Percentiles rank a stretch among this genome's conserved stretches.
Conservation (phyloP, 768 basidiomycete genomes). For the Podaxis sp. region DNA sequence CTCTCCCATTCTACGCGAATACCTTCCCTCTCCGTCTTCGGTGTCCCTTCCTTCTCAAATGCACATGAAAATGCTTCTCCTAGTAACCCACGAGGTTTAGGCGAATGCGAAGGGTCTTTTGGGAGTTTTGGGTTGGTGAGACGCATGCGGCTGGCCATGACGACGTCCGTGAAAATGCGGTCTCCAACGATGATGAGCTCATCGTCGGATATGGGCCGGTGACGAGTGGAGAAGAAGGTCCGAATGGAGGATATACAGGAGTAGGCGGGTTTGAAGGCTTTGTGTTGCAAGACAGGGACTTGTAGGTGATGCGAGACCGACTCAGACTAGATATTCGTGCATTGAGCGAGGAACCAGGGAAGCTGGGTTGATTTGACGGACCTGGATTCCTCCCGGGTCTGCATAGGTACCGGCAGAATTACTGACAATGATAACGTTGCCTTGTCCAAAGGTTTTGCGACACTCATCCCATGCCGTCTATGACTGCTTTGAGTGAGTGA, state of each 20-base stretch:
- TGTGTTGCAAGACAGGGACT: slow-evolving; percentile 80
- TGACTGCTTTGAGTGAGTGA: neutral
- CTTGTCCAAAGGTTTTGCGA: slow-evolving; percentile 64
- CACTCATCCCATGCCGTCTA: slow-evolving; percentile 78
- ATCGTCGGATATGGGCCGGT: slow-evolving; percentile 49
- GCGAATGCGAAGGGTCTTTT: slow-evolving; percentile 4
- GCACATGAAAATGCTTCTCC: slow-evolving; percentile 17
- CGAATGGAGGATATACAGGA: slow-evolving; percentile 70
- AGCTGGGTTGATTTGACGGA: slow-evolving; percentile 28
- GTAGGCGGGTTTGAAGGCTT: slow-evolving; percentile 73
- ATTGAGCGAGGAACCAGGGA: neutral
- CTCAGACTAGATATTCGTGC: slow-evolving; percentile 58
- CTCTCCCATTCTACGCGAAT: neutral
- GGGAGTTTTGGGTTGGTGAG: slow-evolving; percentile 12
- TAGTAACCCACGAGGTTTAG: slow-evolving; percentile 4
- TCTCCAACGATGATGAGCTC: slow-evolving; percentile 87
- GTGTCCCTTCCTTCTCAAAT: slow-evolving; percentile 22
- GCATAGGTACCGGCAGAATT: slow-evolving; percentile 87
- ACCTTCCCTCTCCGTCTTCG: slow-evolving; percentile 22
- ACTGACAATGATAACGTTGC: slow-evolving; percentile 85
- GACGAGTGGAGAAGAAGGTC: slow-evolving; percentile 66
- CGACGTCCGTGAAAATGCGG: slow-evolving; percentile 86
- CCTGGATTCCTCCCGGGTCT: slow-evolving; percentile 78
- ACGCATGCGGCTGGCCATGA: slow-evolving; percentile 77
- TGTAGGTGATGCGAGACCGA: slow-evolving; percentile 73